A percentile compares a stretch with the other conserved stretches of the same genome.
These are phyloP conservation scores for Elasticomyces elasticus DNA, from an alignment of 495 filamentous ascomycete species.

Conservation along the genomic window DNA sequence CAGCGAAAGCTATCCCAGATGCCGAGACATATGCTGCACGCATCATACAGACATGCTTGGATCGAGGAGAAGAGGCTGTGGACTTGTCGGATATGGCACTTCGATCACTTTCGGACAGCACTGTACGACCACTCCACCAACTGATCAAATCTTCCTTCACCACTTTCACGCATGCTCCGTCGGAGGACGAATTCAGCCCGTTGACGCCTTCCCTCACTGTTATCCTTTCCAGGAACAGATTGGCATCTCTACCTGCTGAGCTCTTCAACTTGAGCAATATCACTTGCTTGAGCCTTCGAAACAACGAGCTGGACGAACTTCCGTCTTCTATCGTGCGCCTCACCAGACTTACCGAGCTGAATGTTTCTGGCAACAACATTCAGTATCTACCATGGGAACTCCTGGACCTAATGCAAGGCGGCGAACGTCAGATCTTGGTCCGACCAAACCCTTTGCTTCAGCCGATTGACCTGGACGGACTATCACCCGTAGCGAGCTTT, in stretches of 20 bases:
- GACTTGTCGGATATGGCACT: slow-evolving; percentile 23
- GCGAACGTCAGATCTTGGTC: slow-evolving; percentile 38
- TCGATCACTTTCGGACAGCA: slow-evolving; percentile 30
- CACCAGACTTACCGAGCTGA: slow-evolving; percentile 53
- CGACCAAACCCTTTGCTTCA: slow-evolving; percentile 41
- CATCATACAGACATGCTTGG: slow-evolving; percentile 46
- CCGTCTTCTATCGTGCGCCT: slow-evolving; percentile 57
- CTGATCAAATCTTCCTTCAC: slow-evolving; percentile 42
- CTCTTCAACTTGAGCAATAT: slow-evolving; percentile 48
- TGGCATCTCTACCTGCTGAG: slow-evolving; percentile 41
- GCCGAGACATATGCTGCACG: slow-evolving; percentile 2
- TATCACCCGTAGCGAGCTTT: slow-evolving; percentile 32
- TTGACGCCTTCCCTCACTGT: slow-evolving; percentile 51
- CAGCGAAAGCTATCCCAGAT: slow-evolving; percentile 22
- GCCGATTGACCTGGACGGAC: slow-evolving; percentile 17
- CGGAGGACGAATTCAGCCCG: slow-evolving; percentile 38
- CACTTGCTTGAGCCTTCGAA: slow-evolving; percentile 61
- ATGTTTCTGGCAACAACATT: slow-evolving; percentile 61
- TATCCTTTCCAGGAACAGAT: slow-evolving; percentile 53
- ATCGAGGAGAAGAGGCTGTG: slow-evolving; percentile 30
- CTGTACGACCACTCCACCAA: slow-evolving; percentile 48
- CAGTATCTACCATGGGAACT: slow-evolving; percentile 62
- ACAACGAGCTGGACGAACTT: slow-evolving; percentile 55
- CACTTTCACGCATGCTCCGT: slow-evolving; percentile 33
- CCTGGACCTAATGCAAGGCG: slow-evolving; percentile 44